Conservation (phyloP, 345 rosid species). For the Pistacia vera region DNA sequence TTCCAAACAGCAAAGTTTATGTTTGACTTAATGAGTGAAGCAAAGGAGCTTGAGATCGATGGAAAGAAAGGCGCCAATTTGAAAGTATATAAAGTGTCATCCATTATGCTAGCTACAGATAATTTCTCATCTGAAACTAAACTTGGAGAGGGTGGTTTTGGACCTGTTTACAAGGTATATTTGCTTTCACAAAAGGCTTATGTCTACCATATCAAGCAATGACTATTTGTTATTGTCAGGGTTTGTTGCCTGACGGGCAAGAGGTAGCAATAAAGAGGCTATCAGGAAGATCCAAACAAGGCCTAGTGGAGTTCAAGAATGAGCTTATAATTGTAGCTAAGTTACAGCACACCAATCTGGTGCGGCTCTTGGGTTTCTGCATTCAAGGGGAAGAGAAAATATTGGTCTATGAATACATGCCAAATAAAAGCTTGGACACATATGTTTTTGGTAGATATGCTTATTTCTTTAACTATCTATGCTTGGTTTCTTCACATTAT, state of each 20-base stretch:
- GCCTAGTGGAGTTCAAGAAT: slow-evolving; percentile 30
- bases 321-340: slow-evolving; percentile 31
- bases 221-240: neutral
- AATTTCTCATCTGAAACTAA: too few species aligned
- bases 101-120: slow-evolving; percentile 13
- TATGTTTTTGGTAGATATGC: slow-evolving; percentile 18
- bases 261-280: slow-evolving; percentile 30
- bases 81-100: neutral
- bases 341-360: slow-evolving; percentile 27
- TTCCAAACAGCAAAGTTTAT: neutral
- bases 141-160: too few species aligned
- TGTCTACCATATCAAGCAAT: too few species aligned
- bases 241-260: slow-evolving; percentile 10
- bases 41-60: neutral
- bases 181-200: too few species aligned
- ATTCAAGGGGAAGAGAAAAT: slow-evolving; percentile 23
- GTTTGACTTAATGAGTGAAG: slow-evolving; percentile 14
- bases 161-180: too few species aligned
- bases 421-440: slow-evolving; percentile 20
- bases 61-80: neutral
- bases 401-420: slow-evolving; percentile 25
- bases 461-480: neutral
- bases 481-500: neutral
- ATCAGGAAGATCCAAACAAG: slow-evolving; percentile 26
- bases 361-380: slow-evolving; percentile 24